A percentile compares a stretch with the other conserved stretches of the same genome.
These are phyloP conservation scores for Ceratopteris richardii DNA, from an alignment of 75 land plant species.

Conservation along the genomic window DNA sequence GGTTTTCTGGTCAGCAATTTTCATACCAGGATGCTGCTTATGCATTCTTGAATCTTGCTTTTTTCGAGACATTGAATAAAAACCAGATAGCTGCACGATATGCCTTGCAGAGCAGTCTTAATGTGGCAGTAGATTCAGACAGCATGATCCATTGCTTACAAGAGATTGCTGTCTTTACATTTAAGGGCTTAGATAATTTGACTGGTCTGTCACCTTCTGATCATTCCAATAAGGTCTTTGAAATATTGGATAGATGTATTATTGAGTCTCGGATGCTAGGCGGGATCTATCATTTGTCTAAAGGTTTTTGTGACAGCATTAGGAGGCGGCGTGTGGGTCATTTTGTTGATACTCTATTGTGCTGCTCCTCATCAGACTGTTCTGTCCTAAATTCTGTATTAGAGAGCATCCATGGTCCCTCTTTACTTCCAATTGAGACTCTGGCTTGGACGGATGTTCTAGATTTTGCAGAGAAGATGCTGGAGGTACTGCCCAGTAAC, in stretches of 20 bases:
- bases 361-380: constrained; percentile 44
- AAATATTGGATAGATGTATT: constrained; percentile 35
- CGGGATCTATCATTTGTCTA: constrained; percentile 34
- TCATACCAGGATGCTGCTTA: constrained; percentile 40
- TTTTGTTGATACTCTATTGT: constrained; percentile 44
- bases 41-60: constrained; percentile 57
- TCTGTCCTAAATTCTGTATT: constrained; percentile 53
- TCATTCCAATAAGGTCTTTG: constrained; percentile 4
- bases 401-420: constrained; percentile 50
- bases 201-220: constrained; percentile 6
- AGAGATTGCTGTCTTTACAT: constrained; percentile 40
- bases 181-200: constrained; percentile 8
- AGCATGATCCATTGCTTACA: constrained; percentile 42
- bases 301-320: constrained; percentile 35
- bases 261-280: constrained; percentile 16
- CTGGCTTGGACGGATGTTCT: constrained; percentile 33
- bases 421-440: constrained; percentile 45
- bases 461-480: constrained; percentile 52
- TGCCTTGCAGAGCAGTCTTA: constrained; percentile 48
- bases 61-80: constrained; percentile 36
- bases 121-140: constrained; percentile 23
- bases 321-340: constrained; percentile 44
- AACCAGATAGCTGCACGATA: constrained; percentile 28
- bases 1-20: constrained; percentile 1
- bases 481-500: constrained; percentile 59